A percentile compares a stretch with the other conserved stretches of the same genome.
phyloP scores from a whole-genome alignment of 2,329 filamentous ascomycete species.

The Exophiala spinifera region DNA sequence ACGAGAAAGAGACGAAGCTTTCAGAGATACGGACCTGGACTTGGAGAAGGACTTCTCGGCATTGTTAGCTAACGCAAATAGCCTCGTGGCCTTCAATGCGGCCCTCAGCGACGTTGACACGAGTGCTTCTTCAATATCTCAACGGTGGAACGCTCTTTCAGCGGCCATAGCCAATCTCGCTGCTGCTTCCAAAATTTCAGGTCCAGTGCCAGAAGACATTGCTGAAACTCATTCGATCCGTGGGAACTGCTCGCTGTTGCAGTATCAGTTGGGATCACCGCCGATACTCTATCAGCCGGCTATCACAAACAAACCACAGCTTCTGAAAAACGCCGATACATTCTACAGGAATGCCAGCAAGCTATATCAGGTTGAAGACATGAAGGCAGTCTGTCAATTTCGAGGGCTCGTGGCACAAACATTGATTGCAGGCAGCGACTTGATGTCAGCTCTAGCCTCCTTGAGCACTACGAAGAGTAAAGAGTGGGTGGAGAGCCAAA shows the following conservation, averaged over 20 bases:
- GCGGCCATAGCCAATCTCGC: constrained; percentile 51
- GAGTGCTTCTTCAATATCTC: constrained; percentile 30
- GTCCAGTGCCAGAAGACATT: constrained; percentile 44
- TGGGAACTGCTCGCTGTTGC: constrained; percentile 55
- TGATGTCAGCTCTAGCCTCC: not conserved
- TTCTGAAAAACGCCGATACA: constrained; percentile 56
- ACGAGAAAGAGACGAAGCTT: constrained; percentile 41
- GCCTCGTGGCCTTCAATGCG: constrained; percentile 54
- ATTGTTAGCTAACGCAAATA: constrained; percentile 56
- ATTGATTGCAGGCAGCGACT: constrained; percentile 5
- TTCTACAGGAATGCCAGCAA: constrained; percentile 54
- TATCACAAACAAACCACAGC: constrained; percentile 43
- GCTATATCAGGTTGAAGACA: constrained; percentile 31
- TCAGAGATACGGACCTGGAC: constrained; percentile 37
- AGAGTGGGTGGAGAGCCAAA: constrained; percentile 21
- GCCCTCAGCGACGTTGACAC: constrained; percentile 39
- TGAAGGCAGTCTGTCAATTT: constrained; percentile 19
- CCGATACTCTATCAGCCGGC: constrained; percentile 44
- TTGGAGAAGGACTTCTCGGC: constrained; percentile 46
- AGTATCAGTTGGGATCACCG: constrained; percentile 50
- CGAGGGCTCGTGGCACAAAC: constrained; percentile 11
- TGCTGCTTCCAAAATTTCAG: constrained; percentile 50
- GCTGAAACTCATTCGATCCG: constrained; percentile 53
- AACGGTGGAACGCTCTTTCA: constrained; percentile 54
- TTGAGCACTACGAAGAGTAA: constrained; percentile 2